phyloP scores from a whole-genome alignment of 2,329 filamentous ascomycete genomes.

The Calonectria ilicicola region DNA sequence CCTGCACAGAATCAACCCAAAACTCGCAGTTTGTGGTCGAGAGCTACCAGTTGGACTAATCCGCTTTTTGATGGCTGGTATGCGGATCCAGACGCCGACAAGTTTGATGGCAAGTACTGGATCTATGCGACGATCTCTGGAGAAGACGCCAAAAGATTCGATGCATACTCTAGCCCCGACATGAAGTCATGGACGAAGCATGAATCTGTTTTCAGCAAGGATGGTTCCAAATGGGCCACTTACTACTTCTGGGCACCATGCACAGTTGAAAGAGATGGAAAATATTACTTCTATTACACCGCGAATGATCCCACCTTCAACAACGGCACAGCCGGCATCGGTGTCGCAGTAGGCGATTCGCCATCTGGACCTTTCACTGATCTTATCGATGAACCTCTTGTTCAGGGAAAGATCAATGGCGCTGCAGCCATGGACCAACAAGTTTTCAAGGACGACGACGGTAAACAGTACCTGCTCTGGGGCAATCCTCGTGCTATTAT shows the following conservation, averaged over 20 bases:
- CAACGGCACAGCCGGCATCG: neutral
- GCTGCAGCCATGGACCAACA: conserved; percentile 1
- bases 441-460: neutral
- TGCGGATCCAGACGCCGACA: neutral
- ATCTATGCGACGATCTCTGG: neutral
- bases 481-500: neutral
- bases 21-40: neutral
- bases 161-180: neutral
- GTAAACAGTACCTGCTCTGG: neutral
- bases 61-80: conserved; percentile 1
- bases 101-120: conserved; percentile 1
- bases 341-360: neutral
- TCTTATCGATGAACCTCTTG: neutral
- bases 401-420: neutral
- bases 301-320: neutral
- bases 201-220: neutral
- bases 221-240: neutral
- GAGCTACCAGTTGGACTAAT: conserved; percentile 1
- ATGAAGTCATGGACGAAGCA: neutral
- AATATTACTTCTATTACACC: conserved; percentile 2
- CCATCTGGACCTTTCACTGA: neutral
- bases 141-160: neutral
- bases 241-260: neutral
- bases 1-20: neutral
- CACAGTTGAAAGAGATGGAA: neutral